A percentile compares a stretch with the other conserved stretches of the same genome.
Conservation (phyloP, 345 rosid species). For the Theobroma cacao region DNA sequence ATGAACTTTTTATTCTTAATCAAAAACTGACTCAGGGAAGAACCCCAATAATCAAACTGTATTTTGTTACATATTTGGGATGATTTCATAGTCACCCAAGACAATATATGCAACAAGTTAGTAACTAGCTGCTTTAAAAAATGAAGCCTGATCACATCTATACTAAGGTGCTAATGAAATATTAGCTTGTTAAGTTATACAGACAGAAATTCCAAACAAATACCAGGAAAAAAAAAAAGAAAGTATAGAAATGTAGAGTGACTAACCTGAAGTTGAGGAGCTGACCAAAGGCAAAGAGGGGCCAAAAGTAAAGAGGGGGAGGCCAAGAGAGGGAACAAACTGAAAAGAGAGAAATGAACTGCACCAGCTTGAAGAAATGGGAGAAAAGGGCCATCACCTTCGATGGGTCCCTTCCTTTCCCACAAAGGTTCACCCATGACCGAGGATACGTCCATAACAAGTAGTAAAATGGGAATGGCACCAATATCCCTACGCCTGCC, state of each 20-base stretch:
- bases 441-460: slow-evolving; percentile 78
- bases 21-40: background rate
- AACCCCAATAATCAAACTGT: background rate
- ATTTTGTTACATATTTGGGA: background rate
- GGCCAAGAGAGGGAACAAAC: slow-evolving; percentile 77
- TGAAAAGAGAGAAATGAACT: slow-evolving; percentile 65
- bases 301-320: slow-evolving; percentile 86
- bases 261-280: slow-evolving; percentile 87
- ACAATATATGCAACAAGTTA: background rate
- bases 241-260: background rate
- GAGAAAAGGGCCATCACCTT: slow-evolving; percentile 70
- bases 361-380: slow-evolving; percentile 71
- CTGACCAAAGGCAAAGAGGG: slow-evolving; percentile 81
- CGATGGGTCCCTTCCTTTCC: slow-evolving; percentile 67
- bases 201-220: background rate
- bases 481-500: slow-evolving; percentile 61
- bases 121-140: background rate
- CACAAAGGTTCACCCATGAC: slow-evolving; percentile 75
- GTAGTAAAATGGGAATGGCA: slow-evolving; percentile 87
- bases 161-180: background rate
- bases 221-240: background rate
- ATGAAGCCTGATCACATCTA: background rate
- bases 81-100: background rate
- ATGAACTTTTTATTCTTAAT: background rate
- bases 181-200: background rate